Conservation (phyloP, 768 basidiomycete genomes). For the Mycena sanguinolenta region DNA sequence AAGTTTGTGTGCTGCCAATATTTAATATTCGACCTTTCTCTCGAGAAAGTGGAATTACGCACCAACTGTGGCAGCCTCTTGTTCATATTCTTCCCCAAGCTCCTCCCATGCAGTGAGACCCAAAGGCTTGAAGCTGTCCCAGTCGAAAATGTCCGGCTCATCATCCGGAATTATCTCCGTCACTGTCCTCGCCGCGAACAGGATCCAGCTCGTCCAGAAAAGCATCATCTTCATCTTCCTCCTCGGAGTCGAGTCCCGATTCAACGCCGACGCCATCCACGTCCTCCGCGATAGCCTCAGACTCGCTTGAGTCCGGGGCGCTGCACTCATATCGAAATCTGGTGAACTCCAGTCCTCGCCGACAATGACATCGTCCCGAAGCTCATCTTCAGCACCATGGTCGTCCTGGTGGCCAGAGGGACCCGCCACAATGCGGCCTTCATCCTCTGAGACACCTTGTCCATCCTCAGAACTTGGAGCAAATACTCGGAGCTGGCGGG, state of each 20-base stretch:
- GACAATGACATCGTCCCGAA: no score
- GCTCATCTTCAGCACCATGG: no score
- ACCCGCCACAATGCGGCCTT: no score
- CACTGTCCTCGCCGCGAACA: conserved; percentile 1
- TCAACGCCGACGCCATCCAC: not conserved
- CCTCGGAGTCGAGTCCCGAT: no score
- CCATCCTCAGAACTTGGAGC: conserved; percentile 6
- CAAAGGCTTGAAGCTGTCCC: conserved; percentile 1
- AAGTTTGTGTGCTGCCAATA: conserved; percentile 32
- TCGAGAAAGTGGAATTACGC: not conserved
- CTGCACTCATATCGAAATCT: no score
- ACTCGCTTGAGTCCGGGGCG: no score
- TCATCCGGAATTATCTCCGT: not conserved
- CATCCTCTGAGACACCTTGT: no score
- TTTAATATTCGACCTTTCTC: not conserved
- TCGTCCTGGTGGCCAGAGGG: no score
- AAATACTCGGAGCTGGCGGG: not conserved
- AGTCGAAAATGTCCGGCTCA: not conserved
- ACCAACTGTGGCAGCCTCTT: conserved; percentile 1
- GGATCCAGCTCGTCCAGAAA: not conserved
- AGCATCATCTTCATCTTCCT: not conserved
- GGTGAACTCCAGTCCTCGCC: no score
- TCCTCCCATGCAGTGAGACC: not conserved
- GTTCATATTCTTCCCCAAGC: not conserved
- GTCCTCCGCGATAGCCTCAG: no score